Evolutionary conservation across 1,284 basidiomycete species (phyloP), one percentile per base, ranked within the genome.

Genomic region (Mycosarcoma maydis): DNA sequence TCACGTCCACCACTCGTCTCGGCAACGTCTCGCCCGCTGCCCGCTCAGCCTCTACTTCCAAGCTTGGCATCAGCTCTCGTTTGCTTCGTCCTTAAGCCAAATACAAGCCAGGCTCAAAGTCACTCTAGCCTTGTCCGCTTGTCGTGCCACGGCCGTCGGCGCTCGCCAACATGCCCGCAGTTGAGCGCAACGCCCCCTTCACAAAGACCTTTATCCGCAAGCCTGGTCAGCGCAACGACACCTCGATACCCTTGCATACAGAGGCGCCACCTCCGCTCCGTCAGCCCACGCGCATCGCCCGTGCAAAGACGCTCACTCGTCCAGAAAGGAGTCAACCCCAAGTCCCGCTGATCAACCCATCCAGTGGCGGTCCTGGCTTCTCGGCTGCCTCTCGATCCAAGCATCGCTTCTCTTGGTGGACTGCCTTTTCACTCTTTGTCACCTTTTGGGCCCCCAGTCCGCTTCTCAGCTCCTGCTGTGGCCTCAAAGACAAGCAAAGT

Each of bases 341-440:
- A 83, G 86, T 19, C 87, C 92, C 29, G 85, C 93, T 20, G 85
- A 88, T 26, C 97, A 96, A 84, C 84, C 98, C 67, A 2, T 84
- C 86, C 24, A 59, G 37, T 34, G 58, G 57, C n/a, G 60, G 51
- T 24, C 52, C 62, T 19, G 72, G 60, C 45, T 70, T 65, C 40
- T 72, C 65, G 11, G 50, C 26, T 17, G 58, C 55, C 6, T 26
- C 49, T 19, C 33, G 22, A 6, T 39, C 30, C 14, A 51, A 48
- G 27, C 14, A 22, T 10, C 52, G 64, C 48, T 71, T 65, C 43
- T 43, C 54, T 0, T 56, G 57, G 49, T 81, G 80, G 80, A 60
- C 62, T 30, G 60, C 48, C 38, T 73, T 76, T 20, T 72, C 73
- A 13, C 26, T 56, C 8, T 33, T 68, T 20, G 48, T 61, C 46